phyloP scores from a whole-genome alignment of 768 basidiomycete genomes.

The Suillus brevipes region DNA sequence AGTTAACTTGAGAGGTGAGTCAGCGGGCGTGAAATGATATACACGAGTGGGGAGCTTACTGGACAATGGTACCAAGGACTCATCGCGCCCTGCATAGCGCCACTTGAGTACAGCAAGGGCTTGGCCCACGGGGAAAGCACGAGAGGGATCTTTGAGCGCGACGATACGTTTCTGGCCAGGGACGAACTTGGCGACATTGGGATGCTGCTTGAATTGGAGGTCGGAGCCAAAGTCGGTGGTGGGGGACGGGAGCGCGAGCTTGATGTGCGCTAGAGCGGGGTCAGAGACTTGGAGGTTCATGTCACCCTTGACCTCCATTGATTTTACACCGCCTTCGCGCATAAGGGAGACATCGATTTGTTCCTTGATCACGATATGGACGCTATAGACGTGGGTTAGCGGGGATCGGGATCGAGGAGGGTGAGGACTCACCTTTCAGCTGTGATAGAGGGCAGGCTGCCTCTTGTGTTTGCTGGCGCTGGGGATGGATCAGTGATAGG shows the following conservation, averaged over 20 bases:
- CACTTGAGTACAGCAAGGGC: constrained; percentile 88
- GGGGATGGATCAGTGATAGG: constrained; percentile 46
- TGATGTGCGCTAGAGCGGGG: constrained; percentile 67
- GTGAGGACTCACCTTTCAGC: constrained; percentile 61
- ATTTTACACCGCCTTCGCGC: constrained; percentile 88
- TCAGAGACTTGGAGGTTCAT: constrained; percentile 90
- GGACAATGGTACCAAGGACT: constrained; percentile 86
- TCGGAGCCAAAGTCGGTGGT: constrained; percentile 61
- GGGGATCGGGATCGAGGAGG: not conserved
- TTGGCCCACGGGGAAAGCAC: constrained; percentile 86
- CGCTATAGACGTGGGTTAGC: constrained; percentile 44
- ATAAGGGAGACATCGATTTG: constrained; percentile 76
- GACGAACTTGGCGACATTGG: constrained; percentile 85
- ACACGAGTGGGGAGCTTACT: constrained; percentile 53
- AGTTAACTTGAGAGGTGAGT: constrained; percentile 65
- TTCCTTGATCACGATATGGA: constrained; percentile 87
- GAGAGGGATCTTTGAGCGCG: constrained; percentile 79
- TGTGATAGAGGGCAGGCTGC: constrained; percentile 72
- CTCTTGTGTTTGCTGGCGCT: constrained; percentile 49
- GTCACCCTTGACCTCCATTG: constrained; percentile 91
- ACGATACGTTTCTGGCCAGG: constrained; percentile 68
- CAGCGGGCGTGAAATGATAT: not conserved
- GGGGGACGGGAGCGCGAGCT: constrained; percentile 60
- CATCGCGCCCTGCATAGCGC: constrained; percentile 89
- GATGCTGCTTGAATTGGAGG: constrained; percentile 96